Evolutionary conservation across 164 flowering plant species (phyloP).

Genomic region (Buxus sempervirens): DNA sequence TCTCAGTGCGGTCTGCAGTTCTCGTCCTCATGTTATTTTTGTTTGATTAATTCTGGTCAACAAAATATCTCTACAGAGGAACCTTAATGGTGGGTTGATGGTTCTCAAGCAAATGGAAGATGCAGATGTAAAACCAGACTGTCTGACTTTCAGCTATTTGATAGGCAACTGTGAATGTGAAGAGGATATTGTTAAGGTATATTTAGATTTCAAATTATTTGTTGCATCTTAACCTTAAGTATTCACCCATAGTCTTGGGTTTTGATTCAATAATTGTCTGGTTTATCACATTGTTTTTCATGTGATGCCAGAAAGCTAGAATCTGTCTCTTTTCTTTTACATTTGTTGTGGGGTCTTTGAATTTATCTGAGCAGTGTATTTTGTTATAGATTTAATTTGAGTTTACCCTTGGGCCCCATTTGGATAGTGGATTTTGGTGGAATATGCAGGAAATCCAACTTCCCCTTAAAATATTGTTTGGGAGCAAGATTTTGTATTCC

Average conservation of each 20-base stretch:
- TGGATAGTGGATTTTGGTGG: too few relatives aligned
- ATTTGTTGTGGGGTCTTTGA: too few relatives aligned
- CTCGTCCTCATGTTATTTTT: background rate
- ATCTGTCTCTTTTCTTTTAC: too few relatives aligned
- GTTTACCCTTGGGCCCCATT: too few relatives aligned
- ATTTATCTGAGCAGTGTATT: too few relatives aligned
- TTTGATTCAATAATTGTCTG: background rate
- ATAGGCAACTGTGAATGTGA: constrained; percentile 46
- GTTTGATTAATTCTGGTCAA: constrained; percentile 3
- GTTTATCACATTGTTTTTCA: background rate
- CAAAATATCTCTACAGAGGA: constrained; percentile 51
- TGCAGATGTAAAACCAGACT: constrained; percentile 70
- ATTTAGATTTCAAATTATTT: background rate
- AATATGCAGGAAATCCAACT: too few relatives aligned
- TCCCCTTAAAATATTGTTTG: too few relatives aligned
- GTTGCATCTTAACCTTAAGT: too few relatives aligned
- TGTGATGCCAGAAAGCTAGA: background rate
- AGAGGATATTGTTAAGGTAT: constrained; percentile 78
- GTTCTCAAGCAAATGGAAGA: constrained; percentile 75
- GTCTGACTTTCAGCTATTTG: constrained; percentile 68
- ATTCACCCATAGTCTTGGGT: background rate
- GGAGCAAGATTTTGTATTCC: too few relatives aligned
- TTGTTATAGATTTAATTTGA: too few relatives aligned
- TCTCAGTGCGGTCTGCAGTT: background rate
- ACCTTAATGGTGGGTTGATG: constrained; percentile 37